Conservation (phyloP, 257 asterid genomes). For the Handroanthus guayacan region DNA sequence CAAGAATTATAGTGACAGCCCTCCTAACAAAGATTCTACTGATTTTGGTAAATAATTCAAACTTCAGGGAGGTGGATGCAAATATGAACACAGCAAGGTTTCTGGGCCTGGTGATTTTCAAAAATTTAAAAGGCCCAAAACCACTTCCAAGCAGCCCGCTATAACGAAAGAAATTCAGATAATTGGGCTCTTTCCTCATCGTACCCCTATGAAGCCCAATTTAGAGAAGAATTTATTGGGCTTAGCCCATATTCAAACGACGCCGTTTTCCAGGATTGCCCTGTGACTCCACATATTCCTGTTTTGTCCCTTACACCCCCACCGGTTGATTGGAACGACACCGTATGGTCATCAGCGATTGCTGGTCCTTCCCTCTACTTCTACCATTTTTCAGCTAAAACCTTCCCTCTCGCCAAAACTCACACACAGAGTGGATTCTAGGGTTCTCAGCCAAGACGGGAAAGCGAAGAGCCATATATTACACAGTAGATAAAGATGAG, state of each 20-base stretch:
- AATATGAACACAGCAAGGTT: too few species aligned
- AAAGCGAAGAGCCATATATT: neutral
- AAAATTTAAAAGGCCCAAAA: neutral
- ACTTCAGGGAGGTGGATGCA: too few species aligned
- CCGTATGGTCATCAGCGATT: neutral
- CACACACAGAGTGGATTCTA: slow-evolving; percentile 21
- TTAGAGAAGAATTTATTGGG: neutral
- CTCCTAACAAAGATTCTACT: too few species aligned
- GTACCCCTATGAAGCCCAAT: neutral
- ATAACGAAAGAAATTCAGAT: neutral
- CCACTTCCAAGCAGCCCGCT: neutral
- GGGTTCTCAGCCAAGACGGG: slow-evolving; percentile 36
- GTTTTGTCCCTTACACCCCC: neutral
- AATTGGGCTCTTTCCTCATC: neutral
- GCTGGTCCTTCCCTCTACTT: neutral
- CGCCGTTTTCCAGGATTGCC: neutral
- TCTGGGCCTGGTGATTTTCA: neutral
- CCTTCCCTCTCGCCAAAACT: neutral
- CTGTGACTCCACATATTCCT: neutral
- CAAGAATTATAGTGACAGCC: too few species aligned
- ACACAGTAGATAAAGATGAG: slow-evolving; percentile 57
- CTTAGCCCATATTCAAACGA: neutral
- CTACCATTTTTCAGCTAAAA: neutral
- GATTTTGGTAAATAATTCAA: too few species aligned
- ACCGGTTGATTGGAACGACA: slow-evolving; percentile 27